A percentile compares a stretch with the other conserved stretches of the same genome.
Conservation (phyloP, 129 eudicot species). For the Dittrichia graveolens region DNA sequence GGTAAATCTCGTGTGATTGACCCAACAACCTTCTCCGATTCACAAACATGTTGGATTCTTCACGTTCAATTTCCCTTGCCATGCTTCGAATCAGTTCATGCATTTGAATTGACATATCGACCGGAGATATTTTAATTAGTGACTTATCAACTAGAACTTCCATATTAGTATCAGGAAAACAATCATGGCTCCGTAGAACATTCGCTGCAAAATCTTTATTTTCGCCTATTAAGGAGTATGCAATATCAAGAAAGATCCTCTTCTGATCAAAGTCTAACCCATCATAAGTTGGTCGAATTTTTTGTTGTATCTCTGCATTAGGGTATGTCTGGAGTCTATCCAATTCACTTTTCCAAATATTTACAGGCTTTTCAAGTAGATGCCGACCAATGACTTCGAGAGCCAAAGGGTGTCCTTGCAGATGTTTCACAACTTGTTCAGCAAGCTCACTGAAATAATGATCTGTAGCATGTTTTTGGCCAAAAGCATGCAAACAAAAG, state of each 20-base stretch:
- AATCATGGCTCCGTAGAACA: neutral
- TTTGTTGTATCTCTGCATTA: neutral
- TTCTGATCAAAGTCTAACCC: neutral
- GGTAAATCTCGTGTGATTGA: neutral
- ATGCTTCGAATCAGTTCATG: slow-evolving; percentile 17
- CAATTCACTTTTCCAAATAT: neutral
- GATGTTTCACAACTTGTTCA: neutral
- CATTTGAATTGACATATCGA: neutral
- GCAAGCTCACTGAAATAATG: neutral
- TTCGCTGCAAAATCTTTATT: neutral
- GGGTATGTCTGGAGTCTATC: slow-evolving; percentile 8
- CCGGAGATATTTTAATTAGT: neutral
- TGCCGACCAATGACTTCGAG: slow-evolving; percentile 12
- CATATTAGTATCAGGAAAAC: neutral
- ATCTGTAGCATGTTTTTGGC: neutral
- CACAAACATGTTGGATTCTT: neutral
- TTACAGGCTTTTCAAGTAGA: neutral
- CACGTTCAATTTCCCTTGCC: slow-evolving; percentile 22
- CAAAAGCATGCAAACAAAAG: slow-evolving; percentile 19
- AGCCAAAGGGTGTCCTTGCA: slow-evolving; percentile 27
- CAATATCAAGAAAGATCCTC: slow-evolving; percentile 7
- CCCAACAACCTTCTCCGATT: slow-evolving; percentile 7
- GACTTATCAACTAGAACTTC: slow-evolving; percentile 1
- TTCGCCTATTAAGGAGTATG: neutral
- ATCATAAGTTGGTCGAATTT: neutral